Conservation (phyloP, 768 basidiomycete genomes). For the Kwoniella sp. region DNA sequence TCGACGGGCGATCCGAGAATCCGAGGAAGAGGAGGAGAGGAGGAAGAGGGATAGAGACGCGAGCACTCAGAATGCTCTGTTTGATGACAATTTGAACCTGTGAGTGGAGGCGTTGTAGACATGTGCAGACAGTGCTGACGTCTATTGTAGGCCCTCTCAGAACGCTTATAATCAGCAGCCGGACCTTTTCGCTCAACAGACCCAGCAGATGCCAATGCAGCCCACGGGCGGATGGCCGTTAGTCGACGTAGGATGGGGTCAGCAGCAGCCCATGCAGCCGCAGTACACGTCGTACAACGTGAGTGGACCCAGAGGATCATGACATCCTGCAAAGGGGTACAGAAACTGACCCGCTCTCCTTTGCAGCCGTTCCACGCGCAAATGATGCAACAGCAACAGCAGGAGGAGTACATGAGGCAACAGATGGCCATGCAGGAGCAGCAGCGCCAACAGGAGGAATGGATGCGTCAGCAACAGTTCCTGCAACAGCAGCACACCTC, state of each 20-base stretch:
- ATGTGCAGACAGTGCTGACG: neutral
- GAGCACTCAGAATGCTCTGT: constrained; percentile 68
- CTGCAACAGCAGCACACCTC: constrained; percentile 43
- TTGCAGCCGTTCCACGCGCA: constrained; percentile 65
- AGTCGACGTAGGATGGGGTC: constrained; percentile 44
- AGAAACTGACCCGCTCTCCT: neutral
- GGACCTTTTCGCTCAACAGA: constrained; percentile 55
- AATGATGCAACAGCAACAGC: constrained; percentile 70
- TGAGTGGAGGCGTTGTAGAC: constrained; percentile 51
- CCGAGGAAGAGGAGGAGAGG: constrained; percentile 82
- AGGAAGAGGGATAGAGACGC: constrained; percentile 67
- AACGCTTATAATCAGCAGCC: constrained; percentile 48
- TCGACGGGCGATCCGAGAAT: constrained; percentile 72
- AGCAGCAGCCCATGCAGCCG: constrained; percentile 76
- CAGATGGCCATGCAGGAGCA: constrained; percentile 52
- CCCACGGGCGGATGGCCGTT: constrained; percentile 43
- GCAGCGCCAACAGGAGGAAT: constrained; percentile 50
- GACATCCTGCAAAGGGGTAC: neutral
- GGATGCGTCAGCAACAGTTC: constrained; percentile 43
- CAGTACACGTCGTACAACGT: constrained; percentile 87
- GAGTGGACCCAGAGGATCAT: constrained; percentile 51
- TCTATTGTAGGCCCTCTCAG: constrained; percentile 16
- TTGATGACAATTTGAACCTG: constrained; percentile 81
- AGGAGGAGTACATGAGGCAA: constrained; percentile 53
- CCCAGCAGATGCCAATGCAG: constrained; percentile 51